Evolutionary conservation across 495 filamentous ascomycete genomes (phyloP).

Genomic region (Aspergillus nidulans): DNA sequence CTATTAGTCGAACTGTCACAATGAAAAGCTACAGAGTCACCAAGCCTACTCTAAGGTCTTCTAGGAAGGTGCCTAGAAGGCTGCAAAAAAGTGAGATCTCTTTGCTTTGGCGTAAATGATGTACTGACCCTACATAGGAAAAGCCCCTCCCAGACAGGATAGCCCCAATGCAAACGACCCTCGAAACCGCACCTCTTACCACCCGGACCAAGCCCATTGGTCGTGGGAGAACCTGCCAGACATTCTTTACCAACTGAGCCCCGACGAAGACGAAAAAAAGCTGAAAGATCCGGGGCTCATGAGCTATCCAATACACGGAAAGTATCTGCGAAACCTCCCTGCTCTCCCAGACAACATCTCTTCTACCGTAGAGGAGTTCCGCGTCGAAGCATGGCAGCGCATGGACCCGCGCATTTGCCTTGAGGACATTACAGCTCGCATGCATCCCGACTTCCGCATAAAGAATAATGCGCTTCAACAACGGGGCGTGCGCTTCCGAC

Average conservation of each 20-base stretch:
- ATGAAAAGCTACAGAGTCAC: not conserved
- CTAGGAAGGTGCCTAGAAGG: not conserved
- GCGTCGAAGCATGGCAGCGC: constrained; percentile 24
- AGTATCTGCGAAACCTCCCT: constrained; percentile 8
- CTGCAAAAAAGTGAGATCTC: not conserved
- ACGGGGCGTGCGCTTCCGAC: constrained; percentile 18
- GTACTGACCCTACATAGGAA: not conserved
- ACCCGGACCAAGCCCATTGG: constrained; percentile 15
- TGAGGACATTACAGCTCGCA: constrained; percentile 18
- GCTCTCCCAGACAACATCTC: constrained; percentile 21
- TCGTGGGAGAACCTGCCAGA: constrained; percentile 17
- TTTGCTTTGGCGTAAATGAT: not conserved
- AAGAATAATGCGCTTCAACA: constrained; percentile 17
- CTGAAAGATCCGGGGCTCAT: not conserved
- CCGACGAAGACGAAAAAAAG: not conserved
- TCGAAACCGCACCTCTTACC: constrained; percentile 7
- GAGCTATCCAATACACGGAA: constrained; percentile 12
- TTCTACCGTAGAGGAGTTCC: constrained; percentile 18
- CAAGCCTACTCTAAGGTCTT: not conserved
- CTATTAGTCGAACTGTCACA: not conserved
- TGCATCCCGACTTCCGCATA: constrained; percentile 12
- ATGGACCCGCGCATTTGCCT: constrained; percentile 19
- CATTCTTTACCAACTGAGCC: constrained; percentile 17
- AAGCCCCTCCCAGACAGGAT: constrained; percentile 12
- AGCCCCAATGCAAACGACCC: constrained; percentile 8